These are phyloP conservation scores for Curvularia sp. DNA, from an alignment of 2,329 filamentous ascomycete genomes.

Conservation along the genomic window DNA sequence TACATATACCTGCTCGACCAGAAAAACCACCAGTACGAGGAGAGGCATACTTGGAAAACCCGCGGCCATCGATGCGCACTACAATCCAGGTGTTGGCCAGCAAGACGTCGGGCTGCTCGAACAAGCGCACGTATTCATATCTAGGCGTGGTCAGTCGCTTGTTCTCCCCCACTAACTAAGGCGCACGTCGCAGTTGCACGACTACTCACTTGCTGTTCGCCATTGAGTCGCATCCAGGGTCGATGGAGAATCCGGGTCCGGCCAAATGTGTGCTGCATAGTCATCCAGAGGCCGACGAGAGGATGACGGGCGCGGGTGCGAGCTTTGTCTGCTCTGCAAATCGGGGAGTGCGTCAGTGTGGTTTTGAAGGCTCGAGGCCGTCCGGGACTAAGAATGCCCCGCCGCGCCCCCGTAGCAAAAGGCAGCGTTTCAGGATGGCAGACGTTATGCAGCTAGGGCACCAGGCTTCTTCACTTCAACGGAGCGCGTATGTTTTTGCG, in stretches of 20 bases:
- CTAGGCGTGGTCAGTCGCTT: conserved; percentile 56
- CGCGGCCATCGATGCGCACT: conserved; percentile 89
- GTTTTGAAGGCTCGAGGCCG: conserved; percentile 23
- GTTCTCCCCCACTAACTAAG: not conserved
- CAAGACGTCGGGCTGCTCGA: conserved; percentile 82
- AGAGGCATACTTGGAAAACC: conserved; percentile 86
- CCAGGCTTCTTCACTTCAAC: conserved; percentile 20
- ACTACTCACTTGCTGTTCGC: conserved; percentile 38
- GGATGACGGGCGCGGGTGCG: conserved; percentile 12
- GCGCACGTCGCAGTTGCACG: not conserved
- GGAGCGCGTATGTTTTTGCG: conserved; percentile 19
- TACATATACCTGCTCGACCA: conserved; percentile 17
- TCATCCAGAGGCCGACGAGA: conserved; percentile 8
- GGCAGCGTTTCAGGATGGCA: conserved; percentile 29
- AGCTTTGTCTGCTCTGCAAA: conserved; percentile 7
- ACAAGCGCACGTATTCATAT: conserved; percentile 91
- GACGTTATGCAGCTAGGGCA: conserved; percentile 29
- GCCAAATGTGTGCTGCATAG: conserved; percentile 28
- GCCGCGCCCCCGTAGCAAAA: conserved; percentile 22
- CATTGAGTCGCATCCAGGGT: conserved; percentile 22
- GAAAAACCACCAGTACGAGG: conserved; percentile 6
- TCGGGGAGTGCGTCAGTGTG: conserved; percentile 21
- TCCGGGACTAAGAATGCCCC: conserved; percentile 20
- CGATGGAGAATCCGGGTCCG: conserved; percentile 1
- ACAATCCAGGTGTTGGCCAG: conserved; percentile 96